phyloP scores from a whole-genome alignment of 371 early-diverging fungal species.

The Circinella umbellata region DNA sequence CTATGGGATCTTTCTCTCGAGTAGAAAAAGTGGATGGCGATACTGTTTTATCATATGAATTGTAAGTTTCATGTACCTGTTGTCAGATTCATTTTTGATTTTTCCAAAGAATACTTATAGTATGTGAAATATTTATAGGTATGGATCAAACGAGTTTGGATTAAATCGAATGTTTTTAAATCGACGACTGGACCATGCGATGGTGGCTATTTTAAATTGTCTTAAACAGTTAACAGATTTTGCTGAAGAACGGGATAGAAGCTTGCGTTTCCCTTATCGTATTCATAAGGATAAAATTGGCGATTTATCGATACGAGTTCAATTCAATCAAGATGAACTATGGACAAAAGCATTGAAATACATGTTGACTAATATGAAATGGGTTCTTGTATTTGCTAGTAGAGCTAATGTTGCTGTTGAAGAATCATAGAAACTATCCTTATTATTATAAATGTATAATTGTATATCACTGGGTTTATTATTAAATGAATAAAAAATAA shows the following conservation, averaged over 20 bases:
- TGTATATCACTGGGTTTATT: too few species aligned
- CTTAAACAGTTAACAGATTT: constrained; percentile 86
- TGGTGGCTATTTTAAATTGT: constrained; percentile 90
- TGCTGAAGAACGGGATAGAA: constrained; percentile 76
- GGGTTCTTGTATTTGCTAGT: constrained; percentile 80
- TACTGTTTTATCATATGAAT: constrained; percentile 72
- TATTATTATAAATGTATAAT: too few species aligned
- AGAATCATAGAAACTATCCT: neutral
- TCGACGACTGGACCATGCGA: constrained; percentile 87
- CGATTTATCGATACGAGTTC: constrained; percentile 80
- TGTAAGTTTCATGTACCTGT: constrained; percentile 53
- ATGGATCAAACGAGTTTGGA: constrained; percentile 88
- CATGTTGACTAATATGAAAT: constrained; percentile 86
- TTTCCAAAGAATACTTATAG: neutral
- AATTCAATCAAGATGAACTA: constrained; percentile 87
- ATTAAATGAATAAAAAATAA: too few species aligned
- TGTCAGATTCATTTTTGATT: too few species aligned
- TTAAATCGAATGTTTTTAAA: constrained; percentile 85
- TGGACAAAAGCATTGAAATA: constrained; percentile 95
- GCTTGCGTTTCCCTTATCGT: constrained; percentile 82
- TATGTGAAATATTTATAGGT: constrained; percentile 46
- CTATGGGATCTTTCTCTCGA: constrained; percentile 92
- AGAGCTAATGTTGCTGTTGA: constrained; percentile 32
- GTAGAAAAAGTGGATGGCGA: constrained; percentile 87
- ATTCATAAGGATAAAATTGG: constrained; percentile 92